phyloP scores from a whole-genome alignment of 148 eudicot species.

The Camellia sinensis region DNA sequence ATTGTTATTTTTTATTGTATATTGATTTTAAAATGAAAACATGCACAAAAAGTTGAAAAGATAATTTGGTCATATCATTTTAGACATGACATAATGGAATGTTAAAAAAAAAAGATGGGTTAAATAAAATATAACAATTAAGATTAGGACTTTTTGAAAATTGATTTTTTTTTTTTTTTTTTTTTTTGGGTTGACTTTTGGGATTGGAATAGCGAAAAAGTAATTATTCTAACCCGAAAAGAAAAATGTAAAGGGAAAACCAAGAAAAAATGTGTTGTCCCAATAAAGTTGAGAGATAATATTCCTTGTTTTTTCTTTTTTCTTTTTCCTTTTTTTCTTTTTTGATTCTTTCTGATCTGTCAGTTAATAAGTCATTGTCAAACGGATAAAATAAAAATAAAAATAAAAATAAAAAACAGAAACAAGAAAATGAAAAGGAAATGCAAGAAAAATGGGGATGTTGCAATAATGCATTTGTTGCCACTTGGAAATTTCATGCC shows the following conservation, averaged over 20 bases:
- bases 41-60: not conserved
- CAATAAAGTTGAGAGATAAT: not conserved
- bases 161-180: not conserved
- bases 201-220: too few species aligned
- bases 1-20: not conserved
- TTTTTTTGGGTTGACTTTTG: too few species aligned
- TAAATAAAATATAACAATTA: too few species aligned
- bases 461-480: too few species aligned
- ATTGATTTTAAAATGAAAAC: not conserved
- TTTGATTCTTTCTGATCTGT: not conserved
- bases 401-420: too few species aligned
- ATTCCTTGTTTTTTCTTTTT: not conserved
- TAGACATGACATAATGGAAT: not conserved
- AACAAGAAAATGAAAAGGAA: too few species aligned
- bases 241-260: not conserved
- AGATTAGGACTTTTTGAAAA: too few species aligned
- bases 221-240: not conserved
- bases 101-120: not conserved
- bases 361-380: not conserved
- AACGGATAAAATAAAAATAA: not conserved
- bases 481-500: too few species aligned
- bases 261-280: not conserved
- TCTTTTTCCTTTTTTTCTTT: not conserved
- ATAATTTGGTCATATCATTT: not conserved
- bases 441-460: too few species aligned